These are phyloP conservation scores for Extremus antarcticus DNA, from an alignment of 495 filamentous ascomycete species.

Conservation along the genomic window DNA sequence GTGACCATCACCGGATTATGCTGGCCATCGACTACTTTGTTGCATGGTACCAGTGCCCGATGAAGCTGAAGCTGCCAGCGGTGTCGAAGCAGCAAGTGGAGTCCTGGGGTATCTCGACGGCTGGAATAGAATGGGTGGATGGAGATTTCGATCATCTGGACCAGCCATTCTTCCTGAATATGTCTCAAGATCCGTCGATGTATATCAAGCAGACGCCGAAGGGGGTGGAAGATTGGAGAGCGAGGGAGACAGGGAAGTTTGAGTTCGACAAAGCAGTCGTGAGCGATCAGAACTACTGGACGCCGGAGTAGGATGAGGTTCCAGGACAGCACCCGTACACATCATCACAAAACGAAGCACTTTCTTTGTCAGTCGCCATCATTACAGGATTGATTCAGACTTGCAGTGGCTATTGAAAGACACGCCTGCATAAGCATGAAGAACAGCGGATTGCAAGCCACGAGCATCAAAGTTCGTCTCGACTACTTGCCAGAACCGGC, in stretches of 20 bases:
- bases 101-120: slow-evolving; percentile 10
- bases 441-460: too few species aligned
- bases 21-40: slow-evolving; percentile 38
- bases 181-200: slow-evolving; percentile 14
- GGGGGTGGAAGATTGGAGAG: slow-evolving; percentile 7
- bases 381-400: too few species aligned
- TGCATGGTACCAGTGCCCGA: slow-evolving; percentile 12
- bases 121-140: slow-evolving; percentile 12
- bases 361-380: too few species aligned
- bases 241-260: slow-evolving; percentile 1
- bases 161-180: slow-evolving; percentile 10
- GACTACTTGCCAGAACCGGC: too few species aligned
- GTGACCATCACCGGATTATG: slow-evolving; percentile 41
- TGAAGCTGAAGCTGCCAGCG: slow-evolving; percentile 4
- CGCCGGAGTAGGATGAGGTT: neutral
- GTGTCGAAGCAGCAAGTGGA: slow-evolving; percentile 1
- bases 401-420: too few species aligned
- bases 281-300: slow-evolving; percentile 8
- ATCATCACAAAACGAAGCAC: too few species aligned
- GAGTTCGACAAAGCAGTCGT: slow-evolving; percentile 4
- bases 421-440: too few species aligned
- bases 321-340: too few species aligned
- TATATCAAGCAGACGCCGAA: slow-evolving; percentile 6
- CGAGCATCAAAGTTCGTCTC: too few species aligned
- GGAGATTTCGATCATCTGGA: slow-evolving; percentile 12